Evolutionary conservation across 139 green algal genomes (phyloP), one percentile per base, ranked within the genome.

Genomic region (Chlorella sp.): DNA sequence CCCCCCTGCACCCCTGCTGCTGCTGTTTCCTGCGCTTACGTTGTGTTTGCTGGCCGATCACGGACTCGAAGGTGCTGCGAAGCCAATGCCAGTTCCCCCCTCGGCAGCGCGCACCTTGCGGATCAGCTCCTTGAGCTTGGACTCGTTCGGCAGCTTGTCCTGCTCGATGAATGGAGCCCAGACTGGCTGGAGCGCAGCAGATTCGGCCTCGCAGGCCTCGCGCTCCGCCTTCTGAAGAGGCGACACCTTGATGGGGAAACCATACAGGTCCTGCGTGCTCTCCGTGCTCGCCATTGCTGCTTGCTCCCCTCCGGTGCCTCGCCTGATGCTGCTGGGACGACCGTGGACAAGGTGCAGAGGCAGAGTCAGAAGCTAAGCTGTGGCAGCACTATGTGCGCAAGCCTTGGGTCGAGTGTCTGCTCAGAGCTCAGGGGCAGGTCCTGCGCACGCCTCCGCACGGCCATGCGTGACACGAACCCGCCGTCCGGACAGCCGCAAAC

Each of bases 1-100:
- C 91, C 77, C 30, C 87, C 87, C 78, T 87, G 60, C 55, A 72
- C n/a, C n/a, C n/a, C n/a, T n/a, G n/a, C n/a, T n/a, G n/a, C n/a
- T n/a, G n/a, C n/a, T n/a, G n/a, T n/a, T n/a, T n/a, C n/a, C n/a
- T n/a, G n/a, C n/a, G n/a, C n/a, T n/a, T n/a, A n/a, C n/a, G n/a
- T n/a, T n/a, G n/a, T n/a, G n/a, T n/a, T n/a, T n/a, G n/a, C n/a
- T n/a, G n/a, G n/a, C n/a, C n/a, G n/a, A n/a, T n/a, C n/a, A n/a
- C n/a, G n/a, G n/a, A n/a, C n/a, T n/a, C n/a, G n/a, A n/a, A n/a
- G n/a, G n/a, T n/a, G n/a, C n/a, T n/a, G n/a, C n/a, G n/a, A n/a
- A n/a, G n/a, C n/a, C n/a, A n/a, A n/a, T n/a, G n/a, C n/a, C n/a
- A n/a, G n/a, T n/a, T n/a, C n/a, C n/a, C n/a, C n/a, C n/a, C n/a